phyloP scores from a whole-genome alignment of 805 yeast species.

The Metschnikowia arizonensis region DNA sequence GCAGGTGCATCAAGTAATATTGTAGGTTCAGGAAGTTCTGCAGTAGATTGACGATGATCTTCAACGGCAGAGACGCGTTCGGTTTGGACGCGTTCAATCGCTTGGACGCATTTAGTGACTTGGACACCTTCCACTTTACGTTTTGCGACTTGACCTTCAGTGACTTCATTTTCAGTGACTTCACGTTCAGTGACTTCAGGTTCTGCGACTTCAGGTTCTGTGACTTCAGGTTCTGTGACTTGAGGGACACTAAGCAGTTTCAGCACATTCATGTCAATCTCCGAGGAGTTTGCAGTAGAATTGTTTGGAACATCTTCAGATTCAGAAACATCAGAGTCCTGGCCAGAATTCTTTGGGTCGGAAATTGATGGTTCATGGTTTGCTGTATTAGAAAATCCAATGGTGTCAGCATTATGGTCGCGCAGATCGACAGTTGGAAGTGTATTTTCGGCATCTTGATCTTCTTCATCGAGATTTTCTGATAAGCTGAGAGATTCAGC shows the following conservation, averaged over 20 bases:
- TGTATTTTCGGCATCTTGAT: background rate
- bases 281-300: background rate
- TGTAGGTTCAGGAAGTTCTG: conserved; percentile 3
- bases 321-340: background rate
- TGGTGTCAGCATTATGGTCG: background rate
- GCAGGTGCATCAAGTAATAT: conserved; percentile 3
- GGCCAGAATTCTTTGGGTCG: background rate
- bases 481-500: background rate
- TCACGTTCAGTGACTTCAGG: too few species aligned
- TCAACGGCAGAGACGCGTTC: background rate
- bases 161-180: too few species aligned
- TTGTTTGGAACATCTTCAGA: background rate
- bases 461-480: background rate
- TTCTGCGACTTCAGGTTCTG: too few species aligned
- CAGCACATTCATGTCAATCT: background rate
- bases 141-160: too few species aligned
- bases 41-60: background rate
- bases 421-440: background rate
- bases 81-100: too few species aligned
- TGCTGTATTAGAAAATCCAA: background rate
- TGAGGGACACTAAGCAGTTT: background rate
- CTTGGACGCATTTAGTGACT: too few species aligned
- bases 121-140: too few species aligned
- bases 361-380: background rate
- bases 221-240: too few species aligned